Percentiles rank a stretch among this genome's conserved stretches.
phyloP scores from a whole-genome alignment of 2,329 filamentous ascomycete genomes.

The Curvularia spicifera region DNA sequence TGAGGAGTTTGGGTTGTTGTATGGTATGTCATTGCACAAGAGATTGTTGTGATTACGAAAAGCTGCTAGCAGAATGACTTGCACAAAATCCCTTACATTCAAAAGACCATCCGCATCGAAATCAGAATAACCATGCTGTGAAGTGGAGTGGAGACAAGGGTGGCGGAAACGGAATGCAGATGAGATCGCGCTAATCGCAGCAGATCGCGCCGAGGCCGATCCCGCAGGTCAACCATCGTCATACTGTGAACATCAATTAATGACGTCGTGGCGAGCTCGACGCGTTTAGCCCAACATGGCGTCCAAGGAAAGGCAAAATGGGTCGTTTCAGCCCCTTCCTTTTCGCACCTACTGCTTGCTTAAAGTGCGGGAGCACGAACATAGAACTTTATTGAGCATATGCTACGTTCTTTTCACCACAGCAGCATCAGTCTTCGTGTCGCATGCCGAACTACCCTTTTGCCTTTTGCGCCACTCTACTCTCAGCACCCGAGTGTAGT shows the following conservation, averaged over 20 bases:
- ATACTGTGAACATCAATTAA: slow-evolving; percentile 20
- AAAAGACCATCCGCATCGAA: not conserved
- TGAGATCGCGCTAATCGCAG: slow-evolving; percentile 18
- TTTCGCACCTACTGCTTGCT: slow-evolving; percentile 8
- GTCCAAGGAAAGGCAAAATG: slow-evolving; percentile 10
- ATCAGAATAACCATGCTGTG: not conserved
- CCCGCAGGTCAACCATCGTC: slow-evolving; percentile 18
- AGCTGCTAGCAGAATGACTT: not conserved
- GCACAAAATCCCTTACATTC: not conserved
- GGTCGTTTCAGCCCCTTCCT: slow-evolving; percentile 9
- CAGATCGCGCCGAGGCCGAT: slow-evolving; percentile 19
- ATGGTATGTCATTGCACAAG: not conserved
- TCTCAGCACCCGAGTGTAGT: slow-evolving; percentile 15
- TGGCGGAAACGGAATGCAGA: slow-evolving; percentile 1
- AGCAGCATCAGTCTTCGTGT: slow-evolving; percentile 21
- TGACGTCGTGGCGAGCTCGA: slow-evolving; percentile 34
- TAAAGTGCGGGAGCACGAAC: slow-evolving; percentile 12
- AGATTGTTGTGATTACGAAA: not conserved
- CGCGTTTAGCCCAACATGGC: slow-evolving; percentile 29
- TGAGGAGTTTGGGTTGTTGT: not conserved
- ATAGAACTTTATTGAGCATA: slow-evolving; percentile 24
- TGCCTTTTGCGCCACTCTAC: slow-evolving; percentile 20
- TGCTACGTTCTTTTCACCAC: slow-evolving; percentile 36
- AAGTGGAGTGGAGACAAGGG: slow-evolving; percentile 3
- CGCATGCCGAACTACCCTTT: slow-evolving; percentile 21